Base-by-base conservation (phyloP, 495 filamentous ascomycete species). In the Aspergillus taichungensis region DNA sequence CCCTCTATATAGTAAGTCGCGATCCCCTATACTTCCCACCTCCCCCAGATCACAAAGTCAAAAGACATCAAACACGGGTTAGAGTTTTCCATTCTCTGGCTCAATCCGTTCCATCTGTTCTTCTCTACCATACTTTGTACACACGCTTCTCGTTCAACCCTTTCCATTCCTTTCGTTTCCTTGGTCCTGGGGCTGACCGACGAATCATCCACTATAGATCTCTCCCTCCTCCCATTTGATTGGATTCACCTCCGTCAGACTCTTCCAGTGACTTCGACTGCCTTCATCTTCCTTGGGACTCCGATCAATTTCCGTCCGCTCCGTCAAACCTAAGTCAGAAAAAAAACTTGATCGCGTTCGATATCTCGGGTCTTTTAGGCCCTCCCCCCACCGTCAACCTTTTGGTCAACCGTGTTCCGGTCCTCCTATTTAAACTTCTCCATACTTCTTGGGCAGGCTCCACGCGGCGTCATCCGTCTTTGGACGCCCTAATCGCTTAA, bases 361-460 rank as follows among this genome's bases (percentile, higher is more conserved):
- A 24, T 57, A 66, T 52, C 51, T 56, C 55, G 44, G 49, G 47
- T 57, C 61, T 48, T 57, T 54, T 44, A 34, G 18, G 2, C 18
- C 18, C 18, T 4, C 18, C 18, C 18, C 18, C 18, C 18, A 24
- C n/a, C n/a, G n/a, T n/a, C n/a, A 24, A 24, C 18, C 18, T 33
- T 40, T 35, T 46, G 46, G 50, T 56, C 51, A 47, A 39, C 52
- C n/a, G 29, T 32, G 28, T 50, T 46, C 43, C 43, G 52, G 61
- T 54, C 57, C 50, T 39, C 46, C 47, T 52, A 56, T 60, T 59
- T 59, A 59, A 61, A 54, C 54, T 49, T 55, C 53, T 24, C 18
- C 18, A 24, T 24, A 24, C 18, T 24, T 24, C 18, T 24, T 4
- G 18, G 18, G 18, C 18, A 24, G 18, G 18, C 55, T 34, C 49